Evolutionary conservation across 331 rosid species (phyloP), one percentile per base, ranked within the genome.

Genomic region (Rosa hybrid): DNA sequence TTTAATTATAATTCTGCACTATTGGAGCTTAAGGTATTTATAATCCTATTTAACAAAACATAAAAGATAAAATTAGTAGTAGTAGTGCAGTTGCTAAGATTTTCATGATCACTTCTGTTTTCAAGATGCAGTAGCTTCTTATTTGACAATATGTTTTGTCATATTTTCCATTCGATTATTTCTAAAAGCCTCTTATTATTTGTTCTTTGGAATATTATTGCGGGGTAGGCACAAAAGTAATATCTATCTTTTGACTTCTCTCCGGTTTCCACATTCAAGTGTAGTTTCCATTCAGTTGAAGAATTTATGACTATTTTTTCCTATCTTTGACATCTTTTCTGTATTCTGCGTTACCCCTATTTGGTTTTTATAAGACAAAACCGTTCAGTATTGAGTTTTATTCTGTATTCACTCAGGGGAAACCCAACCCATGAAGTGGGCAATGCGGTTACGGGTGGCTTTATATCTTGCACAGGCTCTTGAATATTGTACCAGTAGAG

Each of bases 401-500:
- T 83, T 63, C 71, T 83, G 46, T 82, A 77, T 64, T 78, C 54
- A 48, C 84, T 49, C 74, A 95, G 99, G 99, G 99, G 99, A 95
- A 83, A 81, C 87, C 63, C 96, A 93, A 83, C 99, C 99, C 17
- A 91, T 95, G 97, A 90, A 88, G 81, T 95, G 98, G 97, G 89
- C 97, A 46, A 95, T 93, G 96, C 91, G 99, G 80, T 88, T 95
- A 71, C 88, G 99, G 76, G 99, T 93, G 84, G 99, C 96, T 78
- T 81, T 95, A 62, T 84, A 88, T 89, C 97, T 95, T 80, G 97
- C 96, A 81, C 94, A 95, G 85, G 98, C 99, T 64, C 91, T 95
- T 27, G 98, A 95, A 82, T 95, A 95, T 85, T 95, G 99, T 79
- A 93, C 97, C 76, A 93, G 78, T 86, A 91, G 81, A 84, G 99